Evolutionary conservation across 257 asterid genomes (phyloP).

Genomic region (Solanum piurae): DNA sequence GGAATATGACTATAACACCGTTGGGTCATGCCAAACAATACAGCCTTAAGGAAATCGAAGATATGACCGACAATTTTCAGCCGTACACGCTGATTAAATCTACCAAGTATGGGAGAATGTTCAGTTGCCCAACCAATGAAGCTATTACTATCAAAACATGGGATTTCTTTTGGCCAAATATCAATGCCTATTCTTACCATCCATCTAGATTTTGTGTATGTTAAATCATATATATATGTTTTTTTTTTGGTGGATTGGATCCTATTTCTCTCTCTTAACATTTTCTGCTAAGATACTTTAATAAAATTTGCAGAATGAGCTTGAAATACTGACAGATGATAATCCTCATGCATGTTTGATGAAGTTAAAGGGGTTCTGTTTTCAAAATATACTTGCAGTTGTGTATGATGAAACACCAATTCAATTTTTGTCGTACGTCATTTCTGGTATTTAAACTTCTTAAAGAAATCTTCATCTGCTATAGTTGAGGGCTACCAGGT

Average conservation of each 20-base stretch:
- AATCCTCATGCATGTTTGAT: background rate
- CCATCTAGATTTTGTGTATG: background rate
- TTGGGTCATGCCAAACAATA: background rate
- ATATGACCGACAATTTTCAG: background rate
- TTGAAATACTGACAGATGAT: background rate
- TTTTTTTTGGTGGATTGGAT: background rate
- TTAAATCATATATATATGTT: background rate
- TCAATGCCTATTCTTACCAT: background rate
- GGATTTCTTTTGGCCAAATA: background rate
- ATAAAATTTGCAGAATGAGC: background rate
- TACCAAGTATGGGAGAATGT: background rate
- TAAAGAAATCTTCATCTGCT: background rate
- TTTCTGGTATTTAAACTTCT: background rate
- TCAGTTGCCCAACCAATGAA: background rate
- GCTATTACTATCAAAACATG: background rate
- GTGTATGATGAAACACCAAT: background rate
- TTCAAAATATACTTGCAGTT: background rate
- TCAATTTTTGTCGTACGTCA: background rate
- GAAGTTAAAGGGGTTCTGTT: background rate
- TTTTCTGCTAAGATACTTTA: background rate
- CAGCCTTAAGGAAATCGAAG: background rate
- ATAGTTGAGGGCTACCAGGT: background rate
- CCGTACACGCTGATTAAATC: background rate
- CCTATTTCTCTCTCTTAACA: background rate
- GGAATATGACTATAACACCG: background rate